These are phyloP conservation scores for Marchantia paleacea DNA, from an alignment of 225 moss, liverwort and hornwort genomes.

Conservation along the genomic window DNA sequence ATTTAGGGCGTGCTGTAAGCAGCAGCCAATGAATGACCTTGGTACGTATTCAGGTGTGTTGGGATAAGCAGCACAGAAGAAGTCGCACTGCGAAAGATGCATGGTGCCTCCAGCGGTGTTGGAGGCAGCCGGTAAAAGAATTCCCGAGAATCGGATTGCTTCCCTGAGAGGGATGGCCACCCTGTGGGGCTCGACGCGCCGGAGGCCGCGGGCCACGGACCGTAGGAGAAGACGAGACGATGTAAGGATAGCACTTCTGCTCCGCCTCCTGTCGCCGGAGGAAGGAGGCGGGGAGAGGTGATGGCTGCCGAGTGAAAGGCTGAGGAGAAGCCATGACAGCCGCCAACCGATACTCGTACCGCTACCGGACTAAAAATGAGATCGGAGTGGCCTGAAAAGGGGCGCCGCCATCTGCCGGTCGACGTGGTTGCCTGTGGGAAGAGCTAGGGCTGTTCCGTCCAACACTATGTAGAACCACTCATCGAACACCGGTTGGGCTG, in stretches of 20 bases:
- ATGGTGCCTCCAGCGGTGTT: neutral
- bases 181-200: too few relatives aligned
- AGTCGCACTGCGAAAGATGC: neutral
- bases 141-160: neutral
- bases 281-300: too few relatives aligned
- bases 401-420: constrained; percentile 16
- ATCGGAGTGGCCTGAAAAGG: constrained; percentile 10
- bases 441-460: constrained; percentile 22
- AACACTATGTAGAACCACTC: constrained; percentile 9
- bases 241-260: too few relatives aligned
- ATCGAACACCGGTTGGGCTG: constrained; percentile 9
- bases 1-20: neutral
- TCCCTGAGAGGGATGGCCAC: too few relatives aligned
- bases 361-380: neutral
- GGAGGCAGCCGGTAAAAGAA: neutral
- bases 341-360: constrained; percentile 7
- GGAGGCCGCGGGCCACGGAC: too few relatives aligned
- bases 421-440: constrained; percentile 17
- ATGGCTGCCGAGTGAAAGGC: neutral
- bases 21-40: neutral
- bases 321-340: constrained; percentile 19
- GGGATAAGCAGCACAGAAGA: neutral
- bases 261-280: too few relatives aligned
- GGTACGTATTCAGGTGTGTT: neutral
- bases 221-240: too few relatives aligned